Percentiles rank a stretch among this genome's conserved stretches.
These are phyloP conservation scores for Citrus glauca DNA, from an alignment of 345 rosid genomes.

Conservation along the genomic window DNA sequence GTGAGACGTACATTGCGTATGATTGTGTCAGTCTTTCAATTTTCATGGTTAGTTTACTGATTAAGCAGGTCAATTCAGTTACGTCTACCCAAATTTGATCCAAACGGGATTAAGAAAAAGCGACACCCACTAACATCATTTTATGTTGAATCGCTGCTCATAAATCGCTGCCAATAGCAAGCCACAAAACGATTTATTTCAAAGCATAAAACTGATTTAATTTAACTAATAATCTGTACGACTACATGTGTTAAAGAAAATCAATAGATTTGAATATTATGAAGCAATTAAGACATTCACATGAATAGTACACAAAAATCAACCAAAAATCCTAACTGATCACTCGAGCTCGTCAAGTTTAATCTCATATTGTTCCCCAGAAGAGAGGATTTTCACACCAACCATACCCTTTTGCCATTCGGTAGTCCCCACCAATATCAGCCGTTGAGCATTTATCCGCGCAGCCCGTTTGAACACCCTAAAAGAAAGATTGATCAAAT, in stretches of 20 bases:
- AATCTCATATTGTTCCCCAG: slow-evolving; percentile 74
- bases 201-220: background rate
- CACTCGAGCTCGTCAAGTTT: slow-evolving; percentile 65
- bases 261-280: background rate
- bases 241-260: background rate
- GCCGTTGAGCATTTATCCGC: slow-evolving; percentile 67
- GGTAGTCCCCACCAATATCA: slow-evolving; percentile 67
- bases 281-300: background rate
- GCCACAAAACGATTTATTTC: background rate
- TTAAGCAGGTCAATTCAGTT: too few relatives aligned
- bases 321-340: background rate
- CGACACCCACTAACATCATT: too few relatives aligned
- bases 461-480: slow-evolving; percentile 95
- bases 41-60: too few relatives aligned
- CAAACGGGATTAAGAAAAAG: too few relatives aligned
- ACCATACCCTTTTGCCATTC: slow-evolving; percentile 91
- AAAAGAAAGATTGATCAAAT: background rate
- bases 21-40: too few relatives aligned
- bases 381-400: slow-evolving; percentile 66
- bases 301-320: background rate
- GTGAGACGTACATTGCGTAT: too few relatives aligned
- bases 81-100: too few relatives aligned
- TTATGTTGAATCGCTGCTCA: too few relatives aligned
- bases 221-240: background rate
- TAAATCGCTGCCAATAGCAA: background rate